Percentiles rank a stretch among this genome's conserved stretches.
Evolutionary conservation across 2,329 filamentous ascomycete species (phyloP).

Genomic region (Alternaria triticimaculans): DNA sequence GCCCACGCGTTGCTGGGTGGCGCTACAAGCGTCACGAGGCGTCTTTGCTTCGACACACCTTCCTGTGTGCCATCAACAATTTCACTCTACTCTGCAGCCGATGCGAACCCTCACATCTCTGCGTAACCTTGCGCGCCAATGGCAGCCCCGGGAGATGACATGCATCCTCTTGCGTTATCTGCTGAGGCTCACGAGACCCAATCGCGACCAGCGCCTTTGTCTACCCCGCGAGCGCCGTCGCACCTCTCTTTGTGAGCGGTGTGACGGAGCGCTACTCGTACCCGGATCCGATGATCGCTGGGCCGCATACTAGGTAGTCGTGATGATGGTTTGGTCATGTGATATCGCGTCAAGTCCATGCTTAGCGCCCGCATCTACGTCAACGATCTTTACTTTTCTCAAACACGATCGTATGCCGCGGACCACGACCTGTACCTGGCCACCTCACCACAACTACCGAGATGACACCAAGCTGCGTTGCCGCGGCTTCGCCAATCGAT

Average conservation of each 20-base stretch:
- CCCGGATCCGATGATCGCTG: slow-evolving; percentile 9
- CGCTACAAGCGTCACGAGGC: slow-evolving; percentile 25
- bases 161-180: slow-evolving; percentile 26
- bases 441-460: background rate
- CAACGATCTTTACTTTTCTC: slow-evolving; percentile 10
- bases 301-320: background rate
- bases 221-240: slow-evolving; percentile 11
- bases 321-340: slow-evolving; percentile 12
- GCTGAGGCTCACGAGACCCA: slow-evolving; percentile 24
- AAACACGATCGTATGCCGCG: background rate
- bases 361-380: slow-evolving; percentile 5
- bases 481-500: slow-evolving; percentile 3
- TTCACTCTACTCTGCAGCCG: background rate
- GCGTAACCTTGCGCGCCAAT: slow-evolving; percentile 22
- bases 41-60: background rate
- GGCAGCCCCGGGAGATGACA: slow-evolving; percentile 12
- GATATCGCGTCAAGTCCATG: slow-evolving; percentile 14
- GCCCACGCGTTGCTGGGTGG: slow-evolving; percentile 19
- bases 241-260: slow-evolving; percentile 3
- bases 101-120: slow-evolving; percentile 14
- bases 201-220: slow-evolving; percentile 1
- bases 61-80: background rate
- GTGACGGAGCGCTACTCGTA: slow-evolving; percentile 3
- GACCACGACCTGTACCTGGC: background rate
- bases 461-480: background rate